Evolutionary conservation across 371 early-diverging fungal genomes (phyloP), one percentile per base, ranked within the genome.

Genomic region (Smittium mucronatum): DNA sequence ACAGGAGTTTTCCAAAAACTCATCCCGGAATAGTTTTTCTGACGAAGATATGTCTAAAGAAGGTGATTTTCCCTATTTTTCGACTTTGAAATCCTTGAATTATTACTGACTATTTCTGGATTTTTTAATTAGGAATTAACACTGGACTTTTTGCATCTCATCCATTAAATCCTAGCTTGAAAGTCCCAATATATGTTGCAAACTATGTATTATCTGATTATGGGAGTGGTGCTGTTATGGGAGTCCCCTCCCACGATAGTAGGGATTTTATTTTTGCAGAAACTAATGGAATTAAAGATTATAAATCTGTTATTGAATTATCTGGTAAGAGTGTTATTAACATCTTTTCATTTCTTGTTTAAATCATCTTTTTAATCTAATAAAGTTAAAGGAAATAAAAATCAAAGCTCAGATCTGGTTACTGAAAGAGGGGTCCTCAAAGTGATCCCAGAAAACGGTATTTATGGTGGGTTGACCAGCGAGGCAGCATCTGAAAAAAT

Each of bases 151-250:
- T 81, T 67, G 91, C 83, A 11, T 70, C 68, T 21, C 85, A 92
- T 64, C 92, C 93, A 1, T 72, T 90, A 31, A 87, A 83, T 1
- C 16, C 70, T 1, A 75, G 76, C 8, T 81, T 80, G 64, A 33
- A 71, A 8, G 75, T 92, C n/a, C 92, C 92, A 0, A 79, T 92
- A 25, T 92, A 87, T 67, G 84, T 88, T 15, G 86, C 89, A 29
- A 84, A 84, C 58, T 92, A 92, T 73, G 93, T 92, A 0, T 75
- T 91, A 2, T 81, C 86, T 0, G 87, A 88, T 60, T 92, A 92
- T 74, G 91, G 91, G 0, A 88, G 91, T 0, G 92, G 92, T 17
- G 90, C 92, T 1, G 89, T 93, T 32, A 93, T 93, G 93, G 91
- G 88, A 36, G 93, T 91, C 1, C 92, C 93, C 8, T 90, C 85